Percentiles rank a stretch among this genome's conserved stretches.
phyloP scores from a whole-genome alignment of 768 basidiomycete species.

The Mycena albidolilacea region DNA sequence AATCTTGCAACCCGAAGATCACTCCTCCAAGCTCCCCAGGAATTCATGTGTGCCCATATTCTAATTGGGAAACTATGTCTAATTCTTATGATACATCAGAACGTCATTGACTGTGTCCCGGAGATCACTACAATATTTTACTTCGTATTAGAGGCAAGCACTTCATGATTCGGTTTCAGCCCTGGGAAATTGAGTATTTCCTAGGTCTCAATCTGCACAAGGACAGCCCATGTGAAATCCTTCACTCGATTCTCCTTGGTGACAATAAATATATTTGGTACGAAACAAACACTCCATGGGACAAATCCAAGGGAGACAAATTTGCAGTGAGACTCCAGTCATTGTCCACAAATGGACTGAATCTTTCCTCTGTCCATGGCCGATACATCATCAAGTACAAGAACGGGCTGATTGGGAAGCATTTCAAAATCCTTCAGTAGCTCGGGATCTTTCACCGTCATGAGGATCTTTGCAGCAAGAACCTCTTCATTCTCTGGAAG shows the following conservation, averaged over 20 bases:
- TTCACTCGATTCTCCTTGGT: conserved; percentile 47
- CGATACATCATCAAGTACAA: conserved; percentile 52
- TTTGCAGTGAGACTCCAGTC: conserved; percentile 48
- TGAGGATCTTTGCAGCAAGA: no score
- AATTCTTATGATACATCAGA: neutral
- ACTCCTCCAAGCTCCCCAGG: neutral
- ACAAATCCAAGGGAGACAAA: conserved; percentile 39
- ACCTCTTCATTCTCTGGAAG: conserved; percentile 48
- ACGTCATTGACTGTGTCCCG: neutral
- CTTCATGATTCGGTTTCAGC: no score
- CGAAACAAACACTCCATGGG: conserved; percentile 41
- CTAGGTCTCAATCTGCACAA: conserved; percentile 22
- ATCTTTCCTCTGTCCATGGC: conserved; percentile 44
- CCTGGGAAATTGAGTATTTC: neutral
- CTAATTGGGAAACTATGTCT: neutral
- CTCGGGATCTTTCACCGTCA: no score
- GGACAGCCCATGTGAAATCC: conserved; percentile 25
- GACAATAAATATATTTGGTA: conserved; percentile 52
- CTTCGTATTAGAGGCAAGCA: neutral
- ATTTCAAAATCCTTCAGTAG: no score
- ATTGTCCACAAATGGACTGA: conserved; percentile 45
- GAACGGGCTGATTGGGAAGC: no score
- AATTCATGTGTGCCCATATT: neutral
- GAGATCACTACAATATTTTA: conserved; percentile 22
- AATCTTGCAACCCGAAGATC: neutral